Evolutionary conservation across 495 filamentous ascomycete species (phyloP).

Genomic region (Haplographium delicatum): DNA sequence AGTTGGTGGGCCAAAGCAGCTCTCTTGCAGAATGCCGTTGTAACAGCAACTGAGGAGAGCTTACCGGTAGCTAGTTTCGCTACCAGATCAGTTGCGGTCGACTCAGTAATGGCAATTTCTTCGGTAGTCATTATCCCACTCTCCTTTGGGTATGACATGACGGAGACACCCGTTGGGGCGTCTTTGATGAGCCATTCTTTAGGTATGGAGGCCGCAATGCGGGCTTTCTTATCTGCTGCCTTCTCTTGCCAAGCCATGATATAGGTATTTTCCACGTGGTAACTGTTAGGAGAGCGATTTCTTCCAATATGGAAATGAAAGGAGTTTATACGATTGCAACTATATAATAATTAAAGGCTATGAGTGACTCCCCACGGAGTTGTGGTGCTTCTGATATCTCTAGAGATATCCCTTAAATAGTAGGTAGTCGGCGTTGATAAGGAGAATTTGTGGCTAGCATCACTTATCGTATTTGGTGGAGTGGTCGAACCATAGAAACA

Average conservation of each 20-base stretch:
- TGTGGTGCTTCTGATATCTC: too few species aligned
- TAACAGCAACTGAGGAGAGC: constrained; percentile 40
- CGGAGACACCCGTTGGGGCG: constrained; percentile 9
- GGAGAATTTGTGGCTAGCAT: too few species aligned
- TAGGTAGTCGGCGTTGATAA: too few species aligned
- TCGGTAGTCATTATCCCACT: constrained; percentile 45
- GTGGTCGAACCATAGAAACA: too few species aligned
- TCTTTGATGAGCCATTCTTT: constrained; percentile 22
- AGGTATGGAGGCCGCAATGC: constrained; percentile 19
- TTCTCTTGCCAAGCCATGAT: constrained; percentile 17
- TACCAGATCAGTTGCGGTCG: constrained; percentile 26
- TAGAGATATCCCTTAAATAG: too few species aligned
- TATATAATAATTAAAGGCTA: too few species aligned
- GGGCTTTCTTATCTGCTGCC: constrained; percentile 16
- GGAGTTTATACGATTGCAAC: too few species aligned
- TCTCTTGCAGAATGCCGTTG: constrained; percentile 39
- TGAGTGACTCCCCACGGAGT: too few species aligned
- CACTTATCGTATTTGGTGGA: too few species aligned
- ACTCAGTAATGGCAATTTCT: constrained; percentile 58
- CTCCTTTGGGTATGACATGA: constrained; percentile 40
- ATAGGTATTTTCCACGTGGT: too few species aligned
- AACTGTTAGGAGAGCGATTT: too few species aligned
- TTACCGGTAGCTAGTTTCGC: constrained; percentile 25
- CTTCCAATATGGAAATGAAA: too few species aligned
- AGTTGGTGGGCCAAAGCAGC: constrained; percentile 58